Conservation (phyloP, 2,329 filamentous ascomycete genomes). For the Ascochyta clinopodiicola region DNA sequence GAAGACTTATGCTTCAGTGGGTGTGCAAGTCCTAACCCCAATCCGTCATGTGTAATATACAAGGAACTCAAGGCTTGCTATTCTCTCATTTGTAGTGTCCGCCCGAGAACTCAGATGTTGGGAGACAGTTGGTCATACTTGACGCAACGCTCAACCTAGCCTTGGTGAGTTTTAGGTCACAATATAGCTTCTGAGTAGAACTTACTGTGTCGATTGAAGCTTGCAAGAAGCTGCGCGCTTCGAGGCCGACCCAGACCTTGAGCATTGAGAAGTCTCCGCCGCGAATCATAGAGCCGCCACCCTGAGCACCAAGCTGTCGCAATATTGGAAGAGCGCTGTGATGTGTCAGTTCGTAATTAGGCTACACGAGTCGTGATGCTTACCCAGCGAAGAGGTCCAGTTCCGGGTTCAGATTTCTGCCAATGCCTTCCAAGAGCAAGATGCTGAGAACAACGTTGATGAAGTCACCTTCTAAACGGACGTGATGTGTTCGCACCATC, state of each 20-base stretch:
- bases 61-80: background rate
- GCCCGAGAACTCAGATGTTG: conserved; percentile 66
- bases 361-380: conserved; percentile 29
- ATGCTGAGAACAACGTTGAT: conserved; percentile 98
- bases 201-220: conserved; percentile 86
- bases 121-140: conserved; percentile 89
- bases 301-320: conserved; percentile 81
- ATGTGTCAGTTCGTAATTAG: conserved; percentile 16
- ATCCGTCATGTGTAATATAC: background rate
- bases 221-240: conserved; percentile 87
- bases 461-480: conserved; percentile 94
- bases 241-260: conserved; percentile 88
- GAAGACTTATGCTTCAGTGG: background rate
- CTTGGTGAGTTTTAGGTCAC: conserved; percentile 2
- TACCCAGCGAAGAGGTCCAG: conserved; percentile 82
- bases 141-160: conserved; percentile 82
- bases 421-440: conserved; percentile 90
- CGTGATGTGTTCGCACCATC: conserved; percentile 93
- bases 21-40: background rate
- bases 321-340: conserved; percentile 85
- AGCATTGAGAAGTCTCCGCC: conserved; percentile 70
- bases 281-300: conserved; percentile 63
- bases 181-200: conserved; percentile 20
- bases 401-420: conserved; percentile 82
- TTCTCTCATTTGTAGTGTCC: background rate